phyloP scores from a whole-genome alignment of 2,329 filamentous ascomycete genomes.

The Venturia asperata region DNA sequence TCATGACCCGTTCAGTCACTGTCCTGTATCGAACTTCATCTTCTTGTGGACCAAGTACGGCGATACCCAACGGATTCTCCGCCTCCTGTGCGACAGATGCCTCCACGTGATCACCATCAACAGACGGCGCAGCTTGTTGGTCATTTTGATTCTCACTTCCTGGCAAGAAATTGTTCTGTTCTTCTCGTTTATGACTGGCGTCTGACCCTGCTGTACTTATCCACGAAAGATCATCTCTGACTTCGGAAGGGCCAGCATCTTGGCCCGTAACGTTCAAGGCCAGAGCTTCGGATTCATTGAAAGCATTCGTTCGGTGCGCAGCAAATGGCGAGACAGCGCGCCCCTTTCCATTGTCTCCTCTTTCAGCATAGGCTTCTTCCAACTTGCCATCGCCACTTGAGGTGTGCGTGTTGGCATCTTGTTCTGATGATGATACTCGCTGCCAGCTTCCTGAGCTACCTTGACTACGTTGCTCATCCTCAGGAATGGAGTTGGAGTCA shows the following conservation, averaged over 20 bases:
- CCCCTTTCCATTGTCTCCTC: neutral
- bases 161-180: neutral
- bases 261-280: neutral
- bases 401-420: neutral
- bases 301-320: neutral
- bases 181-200: neutral
- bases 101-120: neutral
- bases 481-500: constrained; percentile 20
- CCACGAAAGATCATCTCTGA: constrained; percentile 13
- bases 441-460: constrained; percentile 36
- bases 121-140: neutral
- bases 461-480: constrained; percentile 24
- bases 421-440: constrained; percentile 26
- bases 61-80: neutral
- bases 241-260: neutral
- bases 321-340: neutral
- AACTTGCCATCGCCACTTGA: neutral
- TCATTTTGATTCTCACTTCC: neutral
- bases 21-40: neutral
- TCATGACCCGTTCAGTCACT: constrained; percentile 30
- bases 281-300: neutral
- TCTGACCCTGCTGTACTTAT: constrained; percentile 16
- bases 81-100: neutral
- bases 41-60: neutral
- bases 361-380: neutral